These are phyloP conservation scores for Perilla frutescens DNA, from an alignment of 257 asterid genomes.

Conservation along the genomic window DNA sequence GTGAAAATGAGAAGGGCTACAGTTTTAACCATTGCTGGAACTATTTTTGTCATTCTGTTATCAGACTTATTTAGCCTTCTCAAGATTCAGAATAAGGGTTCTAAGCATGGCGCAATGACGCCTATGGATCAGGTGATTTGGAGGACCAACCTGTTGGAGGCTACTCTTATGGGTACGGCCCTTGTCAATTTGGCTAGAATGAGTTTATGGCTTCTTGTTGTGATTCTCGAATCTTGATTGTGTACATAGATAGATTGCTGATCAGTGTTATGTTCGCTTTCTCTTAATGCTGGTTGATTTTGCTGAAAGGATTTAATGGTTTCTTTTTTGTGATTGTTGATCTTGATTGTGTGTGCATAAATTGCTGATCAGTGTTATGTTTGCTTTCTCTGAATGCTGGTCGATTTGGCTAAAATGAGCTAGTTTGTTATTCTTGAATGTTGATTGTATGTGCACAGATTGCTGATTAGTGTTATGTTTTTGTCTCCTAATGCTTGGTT, in stretches of 20 bases:
- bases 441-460: neutral
- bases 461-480: neutral
- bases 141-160: slow-evolving; percentile 97
- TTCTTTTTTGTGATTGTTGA: too few relatives aligned
- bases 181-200: neutral
- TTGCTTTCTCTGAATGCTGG: neutral
- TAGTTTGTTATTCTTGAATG: neutral
- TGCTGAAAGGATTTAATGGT: too few relatives aligned
- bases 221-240: neutral
- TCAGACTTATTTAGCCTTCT: slow-evolving; percentile 78
- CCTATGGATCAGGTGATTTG: slow-evolving; percentile 99
- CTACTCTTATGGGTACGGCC: slow-evolving; percentile 88
- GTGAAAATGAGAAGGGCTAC: slow-evolving; percentile 91
- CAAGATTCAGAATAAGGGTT: slow-evolving; percentile 96
- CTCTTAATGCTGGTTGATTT: too few relatives aligned
- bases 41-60: slow-evolving; percentile 74
- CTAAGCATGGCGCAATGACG: slow-evolving; percentile 94
- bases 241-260: neutral
- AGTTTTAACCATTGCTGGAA: slow-evolving; percentile 84
- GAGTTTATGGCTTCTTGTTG: neutral
- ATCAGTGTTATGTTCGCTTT: neutral
- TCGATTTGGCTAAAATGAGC: neutral
- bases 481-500: neutral
- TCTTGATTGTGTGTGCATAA: too few relatives aligned
- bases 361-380: neutral